These are phyloP conservation scores for Nicotiana tabacum DNA, from an alignment of 257 asterid genomes.

Conservation along the genomic window DNA sequence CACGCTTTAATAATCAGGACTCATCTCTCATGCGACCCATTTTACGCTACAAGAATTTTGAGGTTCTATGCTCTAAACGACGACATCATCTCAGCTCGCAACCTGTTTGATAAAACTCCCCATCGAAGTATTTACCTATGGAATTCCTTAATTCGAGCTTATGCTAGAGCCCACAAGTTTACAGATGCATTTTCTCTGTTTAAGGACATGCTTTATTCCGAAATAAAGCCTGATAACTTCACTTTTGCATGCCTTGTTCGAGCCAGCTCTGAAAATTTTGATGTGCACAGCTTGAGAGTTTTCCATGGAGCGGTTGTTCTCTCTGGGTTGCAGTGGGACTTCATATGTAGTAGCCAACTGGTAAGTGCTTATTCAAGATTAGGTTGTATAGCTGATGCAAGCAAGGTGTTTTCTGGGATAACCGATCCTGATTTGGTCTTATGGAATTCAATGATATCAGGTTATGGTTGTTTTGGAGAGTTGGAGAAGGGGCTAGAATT, in stretches of 20 bases:
- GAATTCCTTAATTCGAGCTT: constrained; percentile 82
- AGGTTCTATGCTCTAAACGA: constrained; percentile 55
- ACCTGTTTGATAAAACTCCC: constrained; percentile 66
- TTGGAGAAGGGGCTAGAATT: constrained; percentile 38
- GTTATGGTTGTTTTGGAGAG: constrained; percentile 49
- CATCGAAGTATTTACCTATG: constrained; percentile 57
- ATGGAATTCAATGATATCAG: constrained; percentile 68
- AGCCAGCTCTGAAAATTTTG: constrained; percentile 48
- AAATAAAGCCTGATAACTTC: constrained; percentile 56
- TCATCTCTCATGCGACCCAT: constrained; percentile 52
- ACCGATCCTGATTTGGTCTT: constrained; percentile 67
- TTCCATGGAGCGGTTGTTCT: constrained; percentile 52
- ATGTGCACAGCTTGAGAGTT: constrained; percentile 28
- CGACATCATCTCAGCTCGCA: constrained; percentile 59
- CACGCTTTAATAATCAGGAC: constrained; percentile 46
- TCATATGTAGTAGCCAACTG: constrained; percentile 56
- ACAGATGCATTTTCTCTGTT: constrained; percentile 46
- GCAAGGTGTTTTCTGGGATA: constrained; percentile 38
- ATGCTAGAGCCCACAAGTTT: constrained; percentile 49
- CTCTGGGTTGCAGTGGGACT: constrained; percentile 57
- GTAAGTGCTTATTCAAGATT: constrained; percentile 69
- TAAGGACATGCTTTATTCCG: constrained; percentile 41
- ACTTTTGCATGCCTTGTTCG: constrained; percentile 67
- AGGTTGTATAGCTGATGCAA: constrained; percentile 44
- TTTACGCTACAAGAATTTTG: constrained; percentile 53